phyloP scores from a whole-genome alignment of 1,139 yeast genomes.

The Geotrichum fermentans region DNA sequence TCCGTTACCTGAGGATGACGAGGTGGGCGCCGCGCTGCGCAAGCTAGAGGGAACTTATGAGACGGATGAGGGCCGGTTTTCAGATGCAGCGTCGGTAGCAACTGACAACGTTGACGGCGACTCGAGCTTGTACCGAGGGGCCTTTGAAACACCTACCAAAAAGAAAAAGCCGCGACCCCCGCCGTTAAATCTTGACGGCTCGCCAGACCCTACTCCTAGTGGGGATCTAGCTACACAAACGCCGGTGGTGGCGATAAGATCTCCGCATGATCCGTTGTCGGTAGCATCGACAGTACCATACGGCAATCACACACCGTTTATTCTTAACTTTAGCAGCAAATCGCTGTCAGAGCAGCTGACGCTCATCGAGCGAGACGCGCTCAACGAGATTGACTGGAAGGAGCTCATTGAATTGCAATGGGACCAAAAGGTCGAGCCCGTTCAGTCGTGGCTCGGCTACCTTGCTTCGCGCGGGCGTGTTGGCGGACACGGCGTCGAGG shows the following conservation, averaged over 20 bases:
- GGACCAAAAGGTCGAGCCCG: conserved; percentile 60
- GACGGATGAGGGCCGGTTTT: conserved; percentile 16
- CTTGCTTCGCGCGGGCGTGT: conserved; percentile 61
- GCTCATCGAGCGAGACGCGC: conserved; percentile 74
- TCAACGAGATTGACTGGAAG: conserved; percentile 87
- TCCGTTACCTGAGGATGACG: conserved; percentile 61
- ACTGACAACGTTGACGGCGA: neutral
- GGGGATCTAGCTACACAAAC: no score
- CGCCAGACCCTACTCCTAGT: no score
- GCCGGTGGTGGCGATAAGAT: no score
- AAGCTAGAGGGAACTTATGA: conserved; percentile 66
- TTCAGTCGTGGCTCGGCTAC: conserved; percentile 82
- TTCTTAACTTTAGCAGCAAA: conserved; percentile 63
- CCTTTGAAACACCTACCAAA: conserved; percentile 18
- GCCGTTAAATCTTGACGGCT: neutral
- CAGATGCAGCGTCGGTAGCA: neutral
- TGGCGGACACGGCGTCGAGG: conserved; percentile 63
- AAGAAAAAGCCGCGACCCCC: neutral
- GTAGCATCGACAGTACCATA: conserved; percentile 16
- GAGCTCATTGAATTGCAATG: conserved; percentile 76
- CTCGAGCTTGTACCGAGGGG: conserved; percentile 14
- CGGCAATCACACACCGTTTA: conserved; percentile 66
- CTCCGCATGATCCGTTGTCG: conserved; percentile 16
- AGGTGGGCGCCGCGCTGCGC: conserved; percentile 66
- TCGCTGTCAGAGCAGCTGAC: conserved; percentile 77